A percentile compares a stretch with the other conserved stretches of the same genome.
These are phyloP conservation scores for Decorospora gaudefroyi DNA, from an alignment of 2,329 filamentous ascomycete species.

Conservation along the genomic window DNA sequence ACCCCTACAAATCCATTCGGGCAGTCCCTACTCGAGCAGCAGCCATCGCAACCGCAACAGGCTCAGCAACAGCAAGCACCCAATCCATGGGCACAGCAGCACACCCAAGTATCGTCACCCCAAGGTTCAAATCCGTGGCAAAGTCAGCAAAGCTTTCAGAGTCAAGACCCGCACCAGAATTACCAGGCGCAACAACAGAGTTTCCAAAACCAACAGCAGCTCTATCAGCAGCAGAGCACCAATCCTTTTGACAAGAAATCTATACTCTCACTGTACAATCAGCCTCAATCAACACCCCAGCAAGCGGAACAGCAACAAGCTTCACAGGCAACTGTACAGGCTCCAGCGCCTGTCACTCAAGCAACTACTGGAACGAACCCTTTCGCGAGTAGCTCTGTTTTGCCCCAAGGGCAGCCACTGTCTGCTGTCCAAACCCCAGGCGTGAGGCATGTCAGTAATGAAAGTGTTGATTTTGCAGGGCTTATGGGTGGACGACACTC, in stretches of 20 bases:
- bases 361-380: conserved; percentile 60
- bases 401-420: conserved; percentile 27
- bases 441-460: conserved; percentile 63
- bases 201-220: conserved; percentile 27
- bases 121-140: conserved; percentile 34
- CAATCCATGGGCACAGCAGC: conserved; percentile 28
- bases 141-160: conserved; percentile 26
- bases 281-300: conserved; percentile 58
- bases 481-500: conserved; percentile 72
- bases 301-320: conserved; percentile 45
- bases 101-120: conserved; percentile 14
- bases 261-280: conserved; percentile 75
- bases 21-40: conserved; percentile 28
- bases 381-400: conserved; percentile 48
- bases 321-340: conserved; percentile 29
- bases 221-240: conserved; percentile 32
- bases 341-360: conserved; percentile 25
- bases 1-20: conserved; percentile 50
- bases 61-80: conserved; percentile 24
- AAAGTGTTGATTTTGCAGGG: conserved; percentile 68
- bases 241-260: conserved; percentile 67
- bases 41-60: conserved; percentile 29
- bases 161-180: conserved; percentile 22
- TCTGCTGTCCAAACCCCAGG: conserved; percentile 29
- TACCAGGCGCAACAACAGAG: conserved; percentile 21